These are phyloP conservation scores for Silene conica DNA, from an alignment of 148 eudicot genomes.

Conservation along the genomic window DNA sequence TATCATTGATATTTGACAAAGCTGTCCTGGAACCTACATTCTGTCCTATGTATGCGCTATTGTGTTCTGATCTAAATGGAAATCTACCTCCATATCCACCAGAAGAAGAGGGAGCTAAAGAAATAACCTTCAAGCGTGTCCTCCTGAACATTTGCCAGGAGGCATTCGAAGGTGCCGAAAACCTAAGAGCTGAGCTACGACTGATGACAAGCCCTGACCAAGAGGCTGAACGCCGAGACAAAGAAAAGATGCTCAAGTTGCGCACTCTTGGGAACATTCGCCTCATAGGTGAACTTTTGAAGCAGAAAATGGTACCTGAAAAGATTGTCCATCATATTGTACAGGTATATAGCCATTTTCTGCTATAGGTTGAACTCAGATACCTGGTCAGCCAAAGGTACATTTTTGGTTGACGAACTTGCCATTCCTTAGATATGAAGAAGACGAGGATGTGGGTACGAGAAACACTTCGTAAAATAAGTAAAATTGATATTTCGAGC, in stretches of 20 bases:
- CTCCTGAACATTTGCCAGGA: conserved; percentile 90
- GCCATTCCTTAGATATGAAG: too few species aligned
- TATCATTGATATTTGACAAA: conserved; percentile 91
- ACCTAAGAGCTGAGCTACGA: conserved; percentile 64
- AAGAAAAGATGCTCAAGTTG: conserved; percentile 73
- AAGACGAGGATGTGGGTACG: too few species aligned
- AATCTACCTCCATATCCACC: conserved; percentile 85
- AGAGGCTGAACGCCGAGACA: conserved; percentile 86
- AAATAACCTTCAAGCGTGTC: conserved; percentile 80
- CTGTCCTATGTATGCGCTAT: conserved; percentile 87
- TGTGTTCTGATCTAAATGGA: conserved; percentile 81
- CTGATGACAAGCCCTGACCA: conserved; percentile 84
- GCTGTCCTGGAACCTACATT: conserved; percentile 98
- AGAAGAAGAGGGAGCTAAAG: conserved; percentile 78
- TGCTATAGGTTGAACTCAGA: background rate
- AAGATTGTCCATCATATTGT: conserved; percentile 93
- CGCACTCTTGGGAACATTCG: conserved; percentile 98
- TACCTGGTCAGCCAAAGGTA: too few species aligned
- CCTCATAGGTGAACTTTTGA: conserved; percentile 95
- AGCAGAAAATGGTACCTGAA: conserved; percentile 99
- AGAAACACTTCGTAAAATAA: too few species aligned
- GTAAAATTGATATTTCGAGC: too few species aligned
- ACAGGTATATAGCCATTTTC: conserved; percentile 43
- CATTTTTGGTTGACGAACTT: too few species aligned
- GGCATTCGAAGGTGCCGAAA: conserved; percentile 92